A percentile compares a stretch with the other conserved stretches of the same genome.
phyloP scores from a whole-genome alignment of 192 early-diverging fungal species.

The Coemansia sp. region DNA sequence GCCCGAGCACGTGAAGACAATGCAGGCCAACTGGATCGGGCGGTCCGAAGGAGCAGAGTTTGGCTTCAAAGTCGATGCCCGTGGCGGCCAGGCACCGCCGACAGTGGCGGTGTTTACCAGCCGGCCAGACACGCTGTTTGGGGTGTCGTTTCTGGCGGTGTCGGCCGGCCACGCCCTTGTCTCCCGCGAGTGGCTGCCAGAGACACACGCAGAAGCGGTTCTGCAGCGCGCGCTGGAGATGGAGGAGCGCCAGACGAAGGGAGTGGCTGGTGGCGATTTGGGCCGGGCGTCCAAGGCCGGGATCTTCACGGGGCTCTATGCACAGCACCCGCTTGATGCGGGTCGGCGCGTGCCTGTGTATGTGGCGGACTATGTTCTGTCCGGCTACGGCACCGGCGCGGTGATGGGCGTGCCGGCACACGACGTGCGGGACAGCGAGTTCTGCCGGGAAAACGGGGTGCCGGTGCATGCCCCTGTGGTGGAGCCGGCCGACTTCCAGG shows the following conservation, averaged over 20 bases:
- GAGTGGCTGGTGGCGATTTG: conserved; percentile 20
- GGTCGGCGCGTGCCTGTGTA: conserved; percentile 64
- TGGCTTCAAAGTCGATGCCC: conserved; percentile 49
- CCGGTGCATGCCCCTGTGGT: conserved; percentile 50
- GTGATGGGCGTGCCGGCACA: conserved; percentile 88
- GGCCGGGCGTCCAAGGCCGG: conserved; percentile 34
- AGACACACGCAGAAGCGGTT: conserved; percentile 12
- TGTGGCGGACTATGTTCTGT: conserved; percentile 70
- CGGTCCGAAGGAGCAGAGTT: conserved; percentile 79
- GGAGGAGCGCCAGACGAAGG: conserved; percentile 1
- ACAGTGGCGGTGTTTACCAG: conserved; percentile 73
- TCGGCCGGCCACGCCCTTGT: conserved; percentile 66
- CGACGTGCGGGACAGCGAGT: conserved; percentile 72
- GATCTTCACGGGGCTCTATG: conserved; percentile 64
- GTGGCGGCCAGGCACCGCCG: not conserved
- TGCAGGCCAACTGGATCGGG: conserved; percentile 94
- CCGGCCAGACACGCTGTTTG: conserved; percentile 74
- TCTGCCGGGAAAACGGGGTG: conserved; percentile 59
- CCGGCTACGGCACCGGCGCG: conserved; percentile 77
- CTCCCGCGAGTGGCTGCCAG: conserved; percentile 14
- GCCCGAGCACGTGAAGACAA: conserved; percentile 85
- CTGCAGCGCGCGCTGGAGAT: conserved; percentile 22
- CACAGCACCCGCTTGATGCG: conserved; percentile 60
- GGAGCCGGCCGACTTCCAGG: conserved; percentile 15
- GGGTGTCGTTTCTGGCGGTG: conserved; percentile 71